A percentile compares a stretch with the other conserved stretches of the same genome.
Conservation (phyloP, 176 grass and related monocot genomes). For the Phoenix dactylifera region DNA sequence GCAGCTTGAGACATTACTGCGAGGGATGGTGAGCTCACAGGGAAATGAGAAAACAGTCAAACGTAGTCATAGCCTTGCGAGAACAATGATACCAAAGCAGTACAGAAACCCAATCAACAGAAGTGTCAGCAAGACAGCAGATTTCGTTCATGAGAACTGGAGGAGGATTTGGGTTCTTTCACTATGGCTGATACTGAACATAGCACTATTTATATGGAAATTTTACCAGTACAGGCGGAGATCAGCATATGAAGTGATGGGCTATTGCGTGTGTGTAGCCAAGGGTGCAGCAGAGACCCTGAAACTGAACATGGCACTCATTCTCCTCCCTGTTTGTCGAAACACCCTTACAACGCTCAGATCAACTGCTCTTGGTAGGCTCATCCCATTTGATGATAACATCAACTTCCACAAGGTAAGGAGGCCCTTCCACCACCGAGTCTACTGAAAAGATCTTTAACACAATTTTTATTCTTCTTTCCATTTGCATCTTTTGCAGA, state of each 20-base stretch:
- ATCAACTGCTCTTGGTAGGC: conserved; percentile 42
- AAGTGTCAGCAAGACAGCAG: conserved; percentile 41
- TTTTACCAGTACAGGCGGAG: conserved; percentile 75
- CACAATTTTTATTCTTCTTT: too few relatives aligned
- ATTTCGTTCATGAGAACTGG: conserved; percentile 94
- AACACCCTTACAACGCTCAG: conserved; percentile 85
- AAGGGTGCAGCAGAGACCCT: conserved; percentile 91
- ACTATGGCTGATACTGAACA: conserved; percentile 54
- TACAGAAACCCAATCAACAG: conserved; percentile 58
- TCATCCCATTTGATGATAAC: conserved; percentile 94
- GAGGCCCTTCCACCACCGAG: background rate
- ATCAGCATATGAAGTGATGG: conserved; percentile 84
- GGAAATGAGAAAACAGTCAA: conserved; percentile 56
- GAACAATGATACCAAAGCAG: conserved; percentile 71
- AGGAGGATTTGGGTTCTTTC: conserved; percentile 81
- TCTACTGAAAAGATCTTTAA: too few relatives aligned
- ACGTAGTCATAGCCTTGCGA: conserved; percentile 58
- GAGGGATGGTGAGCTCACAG: conserved; percentile 73
- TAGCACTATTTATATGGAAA: conserved; percentile 60
- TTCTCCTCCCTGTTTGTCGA: conserved; percentile 88
- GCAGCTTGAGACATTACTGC: conserved; percentile 84
- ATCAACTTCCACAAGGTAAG: conserved; percentile 97
- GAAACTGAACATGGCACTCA: conserved; percentile 97
- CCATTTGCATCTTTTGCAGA: conserved; percentile 16
- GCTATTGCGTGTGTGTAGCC: conserved; percentile 78